Evolutionary conservation across 2,329 filamentous ascomycete species (phyloP), one percentile per base, ranked within the genome.

Genomic region (Colletotrichum ledebouriae): DNA sequence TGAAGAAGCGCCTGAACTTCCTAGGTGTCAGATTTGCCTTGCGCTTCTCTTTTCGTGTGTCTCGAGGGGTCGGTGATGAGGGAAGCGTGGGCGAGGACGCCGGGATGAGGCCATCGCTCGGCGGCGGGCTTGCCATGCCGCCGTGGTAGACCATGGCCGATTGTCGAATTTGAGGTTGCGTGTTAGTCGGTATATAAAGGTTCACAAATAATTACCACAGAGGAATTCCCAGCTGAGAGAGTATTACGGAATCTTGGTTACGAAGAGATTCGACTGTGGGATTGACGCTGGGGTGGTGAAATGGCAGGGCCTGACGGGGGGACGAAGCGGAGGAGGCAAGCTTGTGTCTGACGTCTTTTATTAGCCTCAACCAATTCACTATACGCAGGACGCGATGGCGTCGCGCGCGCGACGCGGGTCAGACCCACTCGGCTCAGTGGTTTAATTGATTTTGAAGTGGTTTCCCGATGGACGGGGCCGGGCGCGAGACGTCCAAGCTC

Each of bases 1-100:
- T 85, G 70, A 87, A 87, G 79, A 87, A 87, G 29, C 80, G 79
- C 39, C 74, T 79, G 70, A 87, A 87, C 73, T 85, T 86, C 71
- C 84, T 78, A 63, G 85, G 85, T 3, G 85, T 87, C 59, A 87
- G 82, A 41, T 84, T 86, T 3, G 85, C 82, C 64, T 83, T 80
- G 17, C 83, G 80, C 70, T 79, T 79, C 73, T 85, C 83, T 72
- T 85, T 86, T 69, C 74, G 75, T 17, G 53, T 57, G 4, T 72
- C 60, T 1, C 70, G 41, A 64, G 62, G 50, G 69, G 65, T 12
- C 73, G 76, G 1, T 75, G 78, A 11, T 70, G 55, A 75, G 65
- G 39, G 73, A 64, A 69, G 53, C 67, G 62, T 63, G 50, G 63
- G 59, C 71, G 67, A 74, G 67, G 58, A 72, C 63, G 59, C 61